phyloP scores from a whole-genome alignment of 2,329 filamentous ascomycete genomes.

The Microthyrium microscopicum region DNA sequence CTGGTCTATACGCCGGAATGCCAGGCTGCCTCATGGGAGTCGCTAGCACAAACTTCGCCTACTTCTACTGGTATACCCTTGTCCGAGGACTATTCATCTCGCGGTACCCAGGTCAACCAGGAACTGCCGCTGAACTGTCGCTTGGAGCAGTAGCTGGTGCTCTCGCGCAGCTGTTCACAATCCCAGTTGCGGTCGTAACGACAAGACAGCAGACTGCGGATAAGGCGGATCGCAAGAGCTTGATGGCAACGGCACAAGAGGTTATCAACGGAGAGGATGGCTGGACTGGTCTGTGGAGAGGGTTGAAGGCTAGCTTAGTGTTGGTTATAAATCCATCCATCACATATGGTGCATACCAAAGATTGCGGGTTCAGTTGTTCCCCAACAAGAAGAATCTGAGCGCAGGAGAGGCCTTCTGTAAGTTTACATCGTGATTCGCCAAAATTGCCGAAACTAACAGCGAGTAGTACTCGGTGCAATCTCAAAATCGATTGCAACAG shows the following conservation, averaged over 20 bases:
- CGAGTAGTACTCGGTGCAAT: conserved; percentile 66
- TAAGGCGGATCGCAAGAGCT: conserved; percentile 67
- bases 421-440: conserved; percentile 24
- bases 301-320: conserved; percentile 87
- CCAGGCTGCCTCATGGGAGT: conserved; percentile 76
- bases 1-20: conserved; percentile 80
- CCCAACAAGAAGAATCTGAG: conserved; percentile 59
- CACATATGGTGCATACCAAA: conserved; percentile 92
- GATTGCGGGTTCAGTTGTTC: conserved; percentile 62
- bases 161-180: conserved; percentile 86
- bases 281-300: conserved; percentile 77
- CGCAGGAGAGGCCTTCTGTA: conserved; percentile 82
- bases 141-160: conserved; percentile 81
- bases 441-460: conserved; percentile 9
- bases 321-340: conserved; percentile 93
- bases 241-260: conserved; percentile 75
- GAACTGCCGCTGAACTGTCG: conserved; percentile 66
- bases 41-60: conserved; percentile 95
- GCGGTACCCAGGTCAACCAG: conserved; percentile 44
- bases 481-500: conserved; percentile 83
- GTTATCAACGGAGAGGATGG: conserved; percentile 86
- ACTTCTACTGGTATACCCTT: conserved; percentile 97
- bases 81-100: conserved; percentile 65
- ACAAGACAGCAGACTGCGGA: conserved; percentile 89
- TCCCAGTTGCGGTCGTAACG: conserved; percentile 87